phyloP scores from a whole-genome alignment of 2,329 filamentous ascomycete species.

The Endothia cerciana region DNA sequence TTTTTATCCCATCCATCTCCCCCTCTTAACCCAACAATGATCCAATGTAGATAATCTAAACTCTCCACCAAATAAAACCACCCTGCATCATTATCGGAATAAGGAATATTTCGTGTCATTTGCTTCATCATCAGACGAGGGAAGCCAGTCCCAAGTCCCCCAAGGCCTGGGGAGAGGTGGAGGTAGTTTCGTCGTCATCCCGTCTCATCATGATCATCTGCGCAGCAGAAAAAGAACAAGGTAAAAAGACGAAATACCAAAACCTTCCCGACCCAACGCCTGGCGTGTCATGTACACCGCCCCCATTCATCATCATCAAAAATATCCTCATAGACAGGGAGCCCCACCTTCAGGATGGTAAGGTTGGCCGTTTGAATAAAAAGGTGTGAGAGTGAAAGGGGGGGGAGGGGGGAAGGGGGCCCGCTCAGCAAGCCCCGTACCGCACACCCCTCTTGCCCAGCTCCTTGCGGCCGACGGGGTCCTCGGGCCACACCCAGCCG shows the following conservation, averaged over 20 bases:
- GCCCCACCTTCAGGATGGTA: neutral
- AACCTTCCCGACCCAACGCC: neutral
- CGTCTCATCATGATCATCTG: neutral
- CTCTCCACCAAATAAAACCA: neutral
- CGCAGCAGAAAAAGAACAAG: constrained; percentile 5
- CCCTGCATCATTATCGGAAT: neutral
- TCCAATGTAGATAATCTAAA: constrained; percentile 3
- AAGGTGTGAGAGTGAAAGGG: too few relatives aligned
- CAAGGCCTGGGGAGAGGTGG: neutral
- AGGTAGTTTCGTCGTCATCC: neutral
- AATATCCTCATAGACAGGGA: neutral
- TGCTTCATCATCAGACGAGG: neutral
- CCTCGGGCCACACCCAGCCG: constrained; percentile 78
- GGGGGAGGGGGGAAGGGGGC: neutral
- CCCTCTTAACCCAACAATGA: neutral
- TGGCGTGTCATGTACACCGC: constrained; percentile 1
- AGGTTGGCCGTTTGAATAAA: too few relatives aligned
- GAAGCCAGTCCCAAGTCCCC: constrained; percentile 4
- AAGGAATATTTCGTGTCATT: neutral
- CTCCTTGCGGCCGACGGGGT: constrained; percentile 73
- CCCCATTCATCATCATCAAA: neutral
- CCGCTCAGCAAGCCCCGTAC: constrained; percentile 45
- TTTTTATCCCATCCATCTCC: neutral
- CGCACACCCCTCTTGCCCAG: constrained; percentile 67
- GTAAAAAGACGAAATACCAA: neutral